A percentile compares a stretch with the other conserved stretches of the same genome.
These are phyloP conservation scores for Dinochytrium kinnereticum DNA, from an alignment of 371 early-diverging fungal genomes.

Conservation along the genomic window DNA sequence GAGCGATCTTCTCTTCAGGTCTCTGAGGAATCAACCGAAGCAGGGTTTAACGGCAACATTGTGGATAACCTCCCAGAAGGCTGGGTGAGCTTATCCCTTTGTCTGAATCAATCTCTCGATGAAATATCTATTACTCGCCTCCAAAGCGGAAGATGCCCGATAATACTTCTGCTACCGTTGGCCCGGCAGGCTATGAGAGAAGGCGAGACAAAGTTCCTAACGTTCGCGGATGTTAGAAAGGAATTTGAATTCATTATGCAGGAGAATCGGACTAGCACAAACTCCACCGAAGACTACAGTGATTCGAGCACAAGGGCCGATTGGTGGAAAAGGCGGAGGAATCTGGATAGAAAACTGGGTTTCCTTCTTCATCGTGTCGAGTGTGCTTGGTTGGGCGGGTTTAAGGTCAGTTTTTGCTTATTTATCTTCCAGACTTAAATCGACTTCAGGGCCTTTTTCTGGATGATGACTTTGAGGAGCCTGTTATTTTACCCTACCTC, in stretches of 20 bases:
- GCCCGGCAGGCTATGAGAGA: neutral
- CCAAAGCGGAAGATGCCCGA: neutral
- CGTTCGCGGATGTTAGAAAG: neutral
- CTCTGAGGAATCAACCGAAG: no score
- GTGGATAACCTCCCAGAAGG: neutral
- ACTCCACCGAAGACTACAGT: neutral
- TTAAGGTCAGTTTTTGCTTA: conserved; percentile 1
- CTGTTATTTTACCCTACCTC: neutral
- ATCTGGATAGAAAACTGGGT: neutral
- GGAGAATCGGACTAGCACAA: neutral
- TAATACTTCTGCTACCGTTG: neutral
- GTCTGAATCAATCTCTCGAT: neutral
- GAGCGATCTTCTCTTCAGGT: no score
- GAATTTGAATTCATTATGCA: neutral
- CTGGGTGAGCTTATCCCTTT: neutral
- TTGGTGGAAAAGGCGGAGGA: conserved; percentile 12
- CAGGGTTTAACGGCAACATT: no score
- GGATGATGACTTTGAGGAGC: neutral
- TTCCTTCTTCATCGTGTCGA: conserved; percentile 2
- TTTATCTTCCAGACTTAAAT: neutral
- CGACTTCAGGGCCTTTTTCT: neutral
- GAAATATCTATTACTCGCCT: neutral
- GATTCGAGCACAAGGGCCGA: neutral
- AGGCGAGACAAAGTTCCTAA: neutral
- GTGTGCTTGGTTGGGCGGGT: conserved; percentile 9